Evolutionary conservation across 805 yeast species (phyloP), one percentile per base, ranked within the genome.

Genomic region (Saccharomycopsis babjevae): DNA sequence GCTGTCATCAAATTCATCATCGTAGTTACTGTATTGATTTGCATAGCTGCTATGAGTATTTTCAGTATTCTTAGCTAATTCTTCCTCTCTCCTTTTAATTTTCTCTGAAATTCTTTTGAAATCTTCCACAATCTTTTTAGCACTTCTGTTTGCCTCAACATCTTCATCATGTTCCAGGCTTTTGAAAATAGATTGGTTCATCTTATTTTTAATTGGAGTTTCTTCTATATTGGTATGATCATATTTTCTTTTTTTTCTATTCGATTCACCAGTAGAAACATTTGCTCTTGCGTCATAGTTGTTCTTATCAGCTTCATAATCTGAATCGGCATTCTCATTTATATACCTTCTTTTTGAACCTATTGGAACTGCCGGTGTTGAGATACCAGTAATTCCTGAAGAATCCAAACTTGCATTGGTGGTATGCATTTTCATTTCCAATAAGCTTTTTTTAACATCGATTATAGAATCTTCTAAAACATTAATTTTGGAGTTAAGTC

Each of bases 1-100:
- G 13, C 63, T 62, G 10, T 55, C 60, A 54, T 62, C 63, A 42
- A 60, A 60, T 38, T 62, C 65, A 39, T 55, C 59, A 18, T 62
- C 62, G 6, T 36, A 46, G 18, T 55, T 15, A 25, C 34, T 52
- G 34, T 57, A 30, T n/a, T 22, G 54, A 20, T 32, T 54, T 18
- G 13, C 22, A 38, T 30, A 16, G 20, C 13, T 57, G 18, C 28
- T 32, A 16, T 15, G 32, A 18, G 43, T 25, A 36, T 40, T 40
- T 13, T 39, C 36, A 3, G 18, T 10, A 22, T 22, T 22, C n/a
- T 56, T 25, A 22, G 50, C 52, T n/a, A 30, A 18, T n/a, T 46
- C 42, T 28, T 39, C 32, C 34, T 50, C 46, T 16, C 55, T n/a
- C 22, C 55, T 52, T 16, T 32, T 25, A 13, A 25, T 59, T 22